A percentile compares a stretch with the other conserved stretches of the same genome.
Evolutionary conservation across 2,329 filamentous ascomycete genomes (phyloP).

Genomic region (Falciphora oryzae): DNA sequence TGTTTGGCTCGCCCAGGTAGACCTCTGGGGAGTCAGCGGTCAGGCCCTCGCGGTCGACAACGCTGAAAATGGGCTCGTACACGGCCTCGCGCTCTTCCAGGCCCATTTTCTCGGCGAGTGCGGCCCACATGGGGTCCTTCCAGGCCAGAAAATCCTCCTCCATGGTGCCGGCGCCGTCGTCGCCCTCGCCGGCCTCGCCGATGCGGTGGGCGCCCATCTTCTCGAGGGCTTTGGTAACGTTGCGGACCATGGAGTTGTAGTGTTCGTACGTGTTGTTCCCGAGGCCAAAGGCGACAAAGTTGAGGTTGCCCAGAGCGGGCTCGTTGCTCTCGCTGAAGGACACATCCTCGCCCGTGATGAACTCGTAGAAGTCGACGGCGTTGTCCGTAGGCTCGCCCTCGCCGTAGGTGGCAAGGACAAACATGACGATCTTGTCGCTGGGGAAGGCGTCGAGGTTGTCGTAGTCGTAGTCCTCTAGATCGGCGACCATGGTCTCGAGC

Average conservation of each 20-base stretch:
- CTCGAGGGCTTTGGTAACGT: slow-evolving; percentile 73
- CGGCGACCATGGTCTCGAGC: slow-evolving; percentile 95
- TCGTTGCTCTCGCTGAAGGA: slow-evolving; percentile 72
- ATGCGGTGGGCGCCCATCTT: slow-evolving; percentile 81
- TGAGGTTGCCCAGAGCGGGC: slow-evolving; percentile 72
- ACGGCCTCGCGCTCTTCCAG: slow-evolving; percentile 93
- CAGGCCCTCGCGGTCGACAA: slow-evolving; percentile 70
- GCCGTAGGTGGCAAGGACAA: slow-evolving; percentile 94
- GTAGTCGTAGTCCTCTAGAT: slow-evolving; percentile 96
- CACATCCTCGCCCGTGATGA: slow-evolving; percentile 76
- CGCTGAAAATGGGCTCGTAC: slow-evolving; percentile 87
- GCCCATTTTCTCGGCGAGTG: slow-evolving; percentile 74
- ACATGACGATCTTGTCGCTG: slow-evolving; percentile 86
- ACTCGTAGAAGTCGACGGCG: slow-evolving; percentile 98
- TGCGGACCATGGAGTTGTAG: slow-evolving; percentile 98
- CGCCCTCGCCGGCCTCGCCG: slow-evolving; percentile 85
- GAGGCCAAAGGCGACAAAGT: slow-evolving; percentile 91
- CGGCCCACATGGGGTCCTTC: slow-evolving; percentile 99
- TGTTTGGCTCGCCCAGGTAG: slow-evolving; percentile 93
- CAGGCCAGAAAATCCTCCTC: slow-evolving; percentile 98
- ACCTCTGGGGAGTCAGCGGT: slow-evolving; percentile 72
- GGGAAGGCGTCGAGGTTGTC: slow-evolving; percentile 88
- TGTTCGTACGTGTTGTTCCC: slow-evolving; percentile 99
- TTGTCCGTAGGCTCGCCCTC: slow-evolving; percentile 99
- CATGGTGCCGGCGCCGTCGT: slow-evolving; percentile 98